Base-by-base conservation (phyloP, 2,329 filamentous ascomycete species). In the Cyclaneusma minus region DNA sequence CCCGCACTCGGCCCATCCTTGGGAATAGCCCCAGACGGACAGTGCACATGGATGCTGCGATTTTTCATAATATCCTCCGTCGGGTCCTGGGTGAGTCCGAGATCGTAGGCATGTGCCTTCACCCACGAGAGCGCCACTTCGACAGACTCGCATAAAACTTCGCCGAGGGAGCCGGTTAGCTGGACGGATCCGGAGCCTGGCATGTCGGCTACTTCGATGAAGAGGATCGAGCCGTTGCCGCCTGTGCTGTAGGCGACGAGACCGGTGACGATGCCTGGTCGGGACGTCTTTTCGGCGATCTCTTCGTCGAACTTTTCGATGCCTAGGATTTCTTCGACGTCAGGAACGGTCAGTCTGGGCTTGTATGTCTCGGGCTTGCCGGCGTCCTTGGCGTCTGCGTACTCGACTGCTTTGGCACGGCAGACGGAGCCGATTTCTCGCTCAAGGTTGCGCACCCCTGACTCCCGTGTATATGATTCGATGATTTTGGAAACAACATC, bases 121-220 rank as follows among this genome's bases (percentile, higher is more conserved):
- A 98, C 89, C 89, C 89, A 98, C 10, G 78, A 87, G 17, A 95
- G 64, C 7, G 89, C 89, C 12, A 98, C 89, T 51, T 95, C 87
- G 21, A 95, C 89, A 35, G 77, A 87, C 54, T 98, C 89, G 54
- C 95, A 95, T 32, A 98, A 70, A 16, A 98, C 89, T 41, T 94
- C 85, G 36, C 89, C 89, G 5, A 98, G 71, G 50, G 92, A 95
- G 34, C 89, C 89, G 1, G 89, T 98, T 14, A 98, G 71, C 54
- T 95, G 89, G 18, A 98, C 83, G 28, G 78, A 75, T 17, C 89
- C 89, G 30, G 70, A 76, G 22, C 89, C 89, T 1, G 89, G 89
- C 84, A 95, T 95, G 47, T 93, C 85, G 7, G 87, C 83, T 22
- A 94, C 83, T 54, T 98, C 89, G 42, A 98, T 98, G 60, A 98